A percentile compares a stretch with the other conserved stretches of the same genome.
phyloP scores from a whole-genome alignment of 148 eudicot genomes.

The Vaccinium darrowii region DNA sequence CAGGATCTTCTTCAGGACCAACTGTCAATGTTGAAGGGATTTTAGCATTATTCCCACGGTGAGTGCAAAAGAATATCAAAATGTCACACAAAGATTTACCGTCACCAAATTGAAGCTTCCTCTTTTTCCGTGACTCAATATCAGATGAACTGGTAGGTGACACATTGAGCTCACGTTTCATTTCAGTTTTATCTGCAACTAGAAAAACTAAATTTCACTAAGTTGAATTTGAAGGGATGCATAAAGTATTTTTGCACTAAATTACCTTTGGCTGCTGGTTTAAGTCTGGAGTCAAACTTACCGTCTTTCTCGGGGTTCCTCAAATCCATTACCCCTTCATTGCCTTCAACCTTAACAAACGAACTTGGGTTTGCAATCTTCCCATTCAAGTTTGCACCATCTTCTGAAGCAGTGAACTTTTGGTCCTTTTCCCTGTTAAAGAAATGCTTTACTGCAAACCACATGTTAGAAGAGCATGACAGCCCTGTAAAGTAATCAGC shows the following conservation, averaged over 20 bases:
- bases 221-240: background rate
- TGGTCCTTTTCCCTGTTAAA: conserved; percentile 21
- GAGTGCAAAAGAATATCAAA: background rate
- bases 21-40: background rate
- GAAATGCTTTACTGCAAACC: conserved; percentile 28
- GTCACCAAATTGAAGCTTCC: conserved; percentile 3
- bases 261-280: background rate
- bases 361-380: background rate
- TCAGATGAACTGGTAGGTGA: conserved; percentile 10
- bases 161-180: background rate
- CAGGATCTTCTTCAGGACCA: conserved; percentile 1
- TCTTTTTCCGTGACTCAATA: conserved; percentile 12
- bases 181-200: background rate
- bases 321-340: background rate
- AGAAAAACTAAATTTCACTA: background rate
- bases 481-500: background rate
- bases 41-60: background rate
- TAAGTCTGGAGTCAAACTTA: background rate
- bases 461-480: background rate
- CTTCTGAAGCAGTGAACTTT: conserved; percentile 1
- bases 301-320: conserved; percentile 11
- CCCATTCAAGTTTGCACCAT: conserved; percentile 10
- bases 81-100: conserved; percentile 9
- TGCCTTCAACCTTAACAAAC: background rate
- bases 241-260: background rate